Base-by-base conservation (phyloP, 2,329 filamentous ascomycete species). In the Chaetothyriales sp. region DNA sequence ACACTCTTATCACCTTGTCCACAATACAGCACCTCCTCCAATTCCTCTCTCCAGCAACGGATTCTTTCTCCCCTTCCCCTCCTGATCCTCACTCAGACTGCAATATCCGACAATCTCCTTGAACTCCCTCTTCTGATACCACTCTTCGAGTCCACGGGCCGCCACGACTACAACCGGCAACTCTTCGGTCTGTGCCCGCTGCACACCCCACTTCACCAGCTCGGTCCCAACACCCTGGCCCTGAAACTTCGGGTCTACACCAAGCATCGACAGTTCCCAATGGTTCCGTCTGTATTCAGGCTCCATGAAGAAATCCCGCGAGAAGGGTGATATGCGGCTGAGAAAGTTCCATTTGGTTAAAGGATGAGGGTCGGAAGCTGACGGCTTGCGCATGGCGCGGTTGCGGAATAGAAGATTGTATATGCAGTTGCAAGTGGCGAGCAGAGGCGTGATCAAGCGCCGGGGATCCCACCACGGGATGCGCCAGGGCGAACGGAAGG, bases 161-260 rank as follows among this genome's bases (percentile, higher is more conserved):
- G 19, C 51, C 25, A 53, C 47, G 2, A 56, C 54, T n/a, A 48
- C 46, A 2, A 43, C 57, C 1, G 56, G 55, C 4, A 56, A 28
- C 4, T 44, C 28, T 9, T 61, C 57, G n/a, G 18, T 13, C 18
- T 40, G 44, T 10, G 56, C 56, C 9, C 48, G 50, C 40, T 57
- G 45, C 18, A 60, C 19, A 8, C 55, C 55, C 57, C 50, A 58
- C 43, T 55, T 48, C 6, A 62, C 51, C 18, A 62, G 54, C 18
- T 48, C 47, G 22, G 48, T 48, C 13, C 58, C 59, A 15, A 59
- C 50, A 2, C 57, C 60, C 13, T 48, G 47, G 19, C 52, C 51
- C 10, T 59, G 54, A 43, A 51, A 49, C 5, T 9, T 43, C 8
- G 58, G 56, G 29, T 55, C 37, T 10, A 62, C 55, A 2, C 51